Conservation (phyloP, 805 yeast genomes). For the Metschnikowia dekortorum region DNA sequence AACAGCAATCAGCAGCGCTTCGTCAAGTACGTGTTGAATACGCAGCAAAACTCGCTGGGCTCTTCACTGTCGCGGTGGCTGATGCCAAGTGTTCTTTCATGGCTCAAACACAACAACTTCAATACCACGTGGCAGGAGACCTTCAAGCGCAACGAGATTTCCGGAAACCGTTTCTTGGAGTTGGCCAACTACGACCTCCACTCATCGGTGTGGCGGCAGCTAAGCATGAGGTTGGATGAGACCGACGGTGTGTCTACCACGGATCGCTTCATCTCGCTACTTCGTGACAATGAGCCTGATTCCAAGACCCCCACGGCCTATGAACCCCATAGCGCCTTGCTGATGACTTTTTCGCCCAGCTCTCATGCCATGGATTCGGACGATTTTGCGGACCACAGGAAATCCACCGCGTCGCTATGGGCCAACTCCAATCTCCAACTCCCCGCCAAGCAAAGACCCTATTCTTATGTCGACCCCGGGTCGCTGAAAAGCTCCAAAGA, state of each 20-base stretch:
- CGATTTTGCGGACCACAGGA: conserved; percentile 23
- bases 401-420: conserved; percentile 29
- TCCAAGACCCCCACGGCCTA: conserved; percentile 1
- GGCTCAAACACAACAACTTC: conserved; percentile 69
- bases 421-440: conserved; percentile 19
- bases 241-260: conserved; percentile 49
- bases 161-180: conserved; percentile 61
- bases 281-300: conserved; percentile 22
- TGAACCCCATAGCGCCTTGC: neutral
- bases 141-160: conserved; percentile 53
- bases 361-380: neutral
- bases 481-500: conserved; percentile 20
- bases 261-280: conserved; percentile 51
- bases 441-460: conserved; percentile 31
- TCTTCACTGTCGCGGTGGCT: conserved; percentile 55
- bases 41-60: conserved; percentile 20
- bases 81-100: conserved; percentile 54
- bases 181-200: conserved; percentile 59
- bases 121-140: conserved; percentile 69
- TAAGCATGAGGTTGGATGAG: conserved; percentile 28
- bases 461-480: conserved; percentile 34
- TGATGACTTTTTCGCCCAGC: neutral
- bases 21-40: conserved; percentile 40
- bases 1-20: conserved; percentile 35
- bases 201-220: conserved; percentile 44